phyloP scores from a whole-genome alignment of 169 alveolate genomes.

The Babesia ovata region DNA sequence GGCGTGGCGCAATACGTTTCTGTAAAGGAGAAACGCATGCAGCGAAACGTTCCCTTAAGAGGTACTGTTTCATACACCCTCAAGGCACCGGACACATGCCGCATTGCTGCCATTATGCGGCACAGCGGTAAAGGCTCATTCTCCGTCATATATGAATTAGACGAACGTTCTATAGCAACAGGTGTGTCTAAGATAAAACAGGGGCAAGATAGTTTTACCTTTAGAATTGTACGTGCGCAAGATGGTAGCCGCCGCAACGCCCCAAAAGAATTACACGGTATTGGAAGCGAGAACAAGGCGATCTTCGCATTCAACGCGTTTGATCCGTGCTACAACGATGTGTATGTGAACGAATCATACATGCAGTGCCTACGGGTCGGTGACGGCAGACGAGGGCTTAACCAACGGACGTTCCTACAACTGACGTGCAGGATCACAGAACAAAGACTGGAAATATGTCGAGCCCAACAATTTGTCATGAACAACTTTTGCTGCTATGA shows the following conservation, averaged over 20 bases:
- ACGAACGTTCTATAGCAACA: not conserved
- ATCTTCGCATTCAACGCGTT: not conserved
- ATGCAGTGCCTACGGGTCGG: conserved; percentile 11
- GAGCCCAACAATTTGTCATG: not conserved
- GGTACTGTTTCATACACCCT: conserved; percentile 12
- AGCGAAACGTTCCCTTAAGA: not conserved
- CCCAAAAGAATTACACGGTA: not conserved
- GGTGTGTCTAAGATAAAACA: not conserved
- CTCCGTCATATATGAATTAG: not conserved
- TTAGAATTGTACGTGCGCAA: not conserved
- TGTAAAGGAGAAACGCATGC: not conserved
- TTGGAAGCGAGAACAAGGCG: not conserved
- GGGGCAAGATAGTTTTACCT: not conserved
- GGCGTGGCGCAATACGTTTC: not conserved
- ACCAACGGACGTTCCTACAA: conserved; percentile 6
- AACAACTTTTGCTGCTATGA: conserved; percentile 6
- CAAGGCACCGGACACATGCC: conserved; percentile 7
- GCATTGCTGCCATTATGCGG: conserved; percentile 4
- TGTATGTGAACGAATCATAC: conserved; percentile 2
- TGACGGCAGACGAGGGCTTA: conserved; percentile 2
- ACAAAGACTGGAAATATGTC: not conserved
- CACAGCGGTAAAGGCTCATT: not conserved
- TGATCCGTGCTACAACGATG: conserved; percentile 18
- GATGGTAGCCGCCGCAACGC: not conserved
- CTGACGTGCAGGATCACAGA: conserved; percentile 5